Evolutionary conservation across 1,139 yeast genomes (phyloP).

Genomic region (Suhomyces anneliseae): DNA sequence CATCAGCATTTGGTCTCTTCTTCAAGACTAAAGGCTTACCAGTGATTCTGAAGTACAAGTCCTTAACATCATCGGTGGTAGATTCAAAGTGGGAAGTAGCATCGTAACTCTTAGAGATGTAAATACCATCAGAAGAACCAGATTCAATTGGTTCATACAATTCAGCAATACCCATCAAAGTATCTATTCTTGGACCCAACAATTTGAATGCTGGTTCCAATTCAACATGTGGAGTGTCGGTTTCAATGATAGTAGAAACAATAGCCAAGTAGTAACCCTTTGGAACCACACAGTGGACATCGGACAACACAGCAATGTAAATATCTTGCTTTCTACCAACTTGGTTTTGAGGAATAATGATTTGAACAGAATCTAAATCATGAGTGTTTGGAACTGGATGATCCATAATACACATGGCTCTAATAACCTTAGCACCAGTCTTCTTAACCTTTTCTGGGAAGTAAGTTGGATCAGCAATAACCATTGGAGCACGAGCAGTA

Average conservation of each 20-base stretch:
- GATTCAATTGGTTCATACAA: constrained; percentile 83
- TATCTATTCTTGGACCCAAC: constrained; percentile 75
- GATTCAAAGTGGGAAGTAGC: constrained; percentile 95
- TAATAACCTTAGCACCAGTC: constrained; percentile 83
- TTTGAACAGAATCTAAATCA: constrained; percentile 87
- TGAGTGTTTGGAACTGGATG: constrained; percentile 85
- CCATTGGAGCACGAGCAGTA: constrained; percentile 85
- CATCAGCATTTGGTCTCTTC: constrained; percentile 66
- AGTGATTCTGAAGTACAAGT: constrained; percentile 81
- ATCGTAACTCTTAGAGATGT: constrained; percentile 85
- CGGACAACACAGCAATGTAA: constrained; percentile 87
- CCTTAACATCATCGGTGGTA: constrained; percentile 95
- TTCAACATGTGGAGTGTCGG: constrained; percentile 89
- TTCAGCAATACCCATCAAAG: constrained; percentile 95
- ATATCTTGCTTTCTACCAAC: constrained; percentile 91
- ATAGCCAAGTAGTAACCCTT: constrained; percentile 91
- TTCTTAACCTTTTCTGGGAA: constrained; percentile 88
- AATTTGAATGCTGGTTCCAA: constrained; percentile 93
- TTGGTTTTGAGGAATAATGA: constrained; percentile 95
- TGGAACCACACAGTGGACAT: constrained; percentile 88
- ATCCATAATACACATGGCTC: constrained; percentile 92
- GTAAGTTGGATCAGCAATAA: constrained; percentile 97
- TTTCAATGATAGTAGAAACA: constrained; percentile 91
- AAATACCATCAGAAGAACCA: constrained; percentile 79
- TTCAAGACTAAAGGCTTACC: constrained; percentile 90